These are phyloP conservation scores for Rickenella mellea DNA, from an alignment of 768 basidiomycete genomes.

Conservation along the genomic window DNA sequence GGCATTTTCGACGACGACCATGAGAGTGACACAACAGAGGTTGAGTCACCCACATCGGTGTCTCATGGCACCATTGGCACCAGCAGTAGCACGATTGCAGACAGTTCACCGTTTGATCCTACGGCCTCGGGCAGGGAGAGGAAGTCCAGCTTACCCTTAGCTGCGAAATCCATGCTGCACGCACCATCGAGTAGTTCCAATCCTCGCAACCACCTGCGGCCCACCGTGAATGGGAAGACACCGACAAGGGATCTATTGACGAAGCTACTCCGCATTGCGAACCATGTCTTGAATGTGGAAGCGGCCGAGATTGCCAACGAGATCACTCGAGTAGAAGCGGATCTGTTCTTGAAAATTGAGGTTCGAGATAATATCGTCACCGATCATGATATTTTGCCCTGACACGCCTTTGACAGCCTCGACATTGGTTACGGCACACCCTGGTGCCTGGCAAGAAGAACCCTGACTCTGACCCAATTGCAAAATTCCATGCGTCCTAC, in stretches of 20 bases:
- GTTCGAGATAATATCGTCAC: constrained; percentile 29
- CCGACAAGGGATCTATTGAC: constrained; percentile 51
- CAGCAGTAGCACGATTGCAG: neutral
- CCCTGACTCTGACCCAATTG: constrained; percentile 58
- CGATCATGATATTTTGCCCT: constrained; percentile 6
- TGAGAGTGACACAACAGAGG: constrained; percentile 16
- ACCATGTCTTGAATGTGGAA: constrained; percentile 47
- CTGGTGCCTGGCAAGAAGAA: constrained; percentile 61
- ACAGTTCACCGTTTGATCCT: constrained; percentile 10
- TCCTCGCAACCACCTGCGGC: constrained; percentile 17
- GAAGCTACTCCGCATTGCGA: constrained; percentile 49
- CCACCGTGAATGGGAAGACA: constrained; percentile 24
- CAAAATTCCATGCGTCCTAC: constrained; percentile 63
- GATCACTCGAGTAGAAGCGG: constrained; percentile 68
- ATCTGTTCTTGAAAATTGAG: constrained; percentile 66
- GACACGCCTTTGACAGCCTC: constrained; percentile 45
- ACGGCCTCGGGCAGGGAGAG: constrained; percentile 42
- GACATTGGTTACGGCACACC: constrained; percentile 80
- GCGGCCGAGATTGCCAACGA: constrained; percentile 72
- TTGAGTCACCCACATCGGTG: neutral
- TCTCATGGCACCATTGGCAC: neutral
- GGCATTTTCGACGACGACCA: constrained; percentile 43
- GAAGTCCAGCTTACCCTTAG: constrained; percentile 58
- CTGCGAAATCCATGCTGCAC: constrained; percentile 29
- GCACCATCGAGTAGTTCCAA: constrained; percentile 14